Evolutionary conservation across 2,329 filamentous ascomycete species (phyloP).

Genomic region (Trichoderma arundinaceum): DNA sequence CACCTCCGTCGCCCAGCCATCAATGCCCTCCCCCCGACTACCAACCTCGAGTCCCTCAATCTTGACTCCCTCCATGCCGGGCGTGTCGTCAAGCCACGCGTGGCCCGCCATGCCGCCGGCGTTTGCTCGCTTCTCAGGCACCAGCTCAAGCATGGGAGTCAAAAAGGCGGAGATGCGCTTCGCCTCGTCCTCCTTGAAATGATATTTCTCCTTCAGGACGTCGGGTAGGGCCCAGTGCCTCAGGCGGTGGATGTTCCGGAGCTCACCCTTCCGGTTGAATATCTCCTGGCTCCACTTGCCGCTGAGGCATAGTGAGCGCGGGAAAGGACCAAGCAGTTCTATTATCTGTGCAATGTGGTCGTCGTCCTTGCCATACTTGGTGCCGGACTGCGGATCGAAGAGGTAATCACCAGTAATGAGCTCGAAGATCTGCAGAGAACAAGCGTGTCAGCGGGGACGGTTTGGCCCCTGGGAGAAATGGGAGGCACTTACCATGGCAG

Average conservation of each 20-base stretch:
- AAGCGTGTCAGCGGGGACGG: background rate
- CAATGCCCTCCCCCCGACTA: conserved; percentile 86
- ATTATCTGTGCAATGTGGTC: conserved; percentile 99
- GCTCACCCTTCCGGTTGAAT: conserved; percentile 95
- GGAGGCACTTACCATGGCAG: conserved; percentile 78
- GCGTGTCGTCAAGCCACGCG: conserved; percentile 79
- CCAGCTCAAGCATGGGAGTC: conserved; percentile 85
- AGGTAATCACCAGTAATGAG: conserved; percentile 98
- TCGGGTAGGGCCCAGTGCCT: conserved; percentile 95
- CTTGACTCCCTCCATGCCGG: conserved; percentile 82
- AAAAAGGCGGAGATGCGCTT: conserved; percentile 82
- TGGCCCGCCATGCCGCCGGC: conserved; percentile 94
- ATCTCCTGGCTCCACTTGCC: conserved; percentile 99
- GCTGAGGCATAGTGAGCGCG: conserved; percentile 86
- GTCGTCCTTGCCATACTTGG: conserved; percentile 99
- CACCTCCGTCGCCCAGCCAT: conserved; percentile 89
- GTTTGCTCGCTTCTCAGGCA: conserved; percentile 88
- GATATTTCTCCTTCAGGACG: conserved; percentile 94
- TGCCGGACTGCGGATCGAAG: conserved; percentile 97
- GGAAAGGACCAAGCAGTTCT: conserved; percentile 90
- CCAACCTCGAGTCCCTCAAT: conserved; percentile 77
- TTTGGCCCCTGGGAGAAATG: background rate
- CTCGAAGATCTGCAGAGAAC: conserved; percentile 78
- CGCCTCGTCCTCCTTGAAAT: conserved; percentile 83
- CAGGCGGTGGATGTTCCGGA: conserved; percentile 95